Evolutionary conservation across 805 yeast species (phyloP).

Genomic region (Candida methanosorbosa): DNA sequence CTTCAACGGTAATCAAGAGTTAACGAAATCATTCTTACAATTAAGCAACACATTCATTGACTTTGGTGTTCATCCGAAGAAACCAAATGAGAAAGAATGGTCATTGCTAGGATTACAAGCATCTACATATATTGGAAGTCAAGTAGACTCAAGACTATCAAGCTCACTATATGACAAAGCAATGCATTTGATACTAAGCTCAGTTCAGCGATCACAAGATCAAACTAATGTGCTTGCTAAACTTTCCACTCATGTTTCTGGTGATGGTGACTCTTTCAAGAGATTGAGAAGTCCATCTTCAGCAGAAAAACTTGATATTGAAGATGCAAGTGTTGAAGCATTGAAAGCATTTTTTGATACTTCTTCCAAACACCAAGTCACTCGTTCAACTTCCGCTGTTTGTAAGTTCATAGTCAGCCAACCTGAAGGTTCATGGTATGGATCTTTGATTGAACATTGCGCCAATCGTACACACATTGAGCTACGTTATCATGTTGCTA

Average conservation of each 20-base stretch:
- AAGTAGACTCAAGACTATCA: slow-evolving; percentile 14
- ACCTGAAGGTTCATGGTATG: slow-evolving; percentile 38
- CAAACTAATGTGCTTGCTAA: not conserved
- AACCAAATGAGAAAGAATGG: slow-evolving; percentile 37
- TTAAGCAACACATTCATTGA: slow-evolving; percentile 17
- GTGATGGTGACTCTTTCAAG: slow-evolving; percentile 1
- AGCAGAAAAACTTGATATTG: slow-evolving; percentile 3
- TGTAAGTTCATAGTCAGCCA: slow-evolving; percentile 32
- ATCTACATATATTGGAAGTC: slow-evolving; percentile 27
- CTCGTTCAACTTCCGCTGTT: slow-evolving; percentile 45
- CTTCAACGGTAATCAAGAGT: slow-evolving; percentile 37
- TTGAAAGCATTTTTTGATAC: slow-evolving; percentile 59
- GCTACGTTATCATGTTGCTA: slow-evolving; percentile 19
- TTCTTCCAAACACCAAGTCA: slow-evolving; percentile 50
- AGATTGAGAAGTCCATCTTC: not conserved
- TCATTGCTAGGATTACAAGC: slow-evolving; percentile 31
- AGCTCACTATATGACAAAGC: slow-evolving; percentile 19
- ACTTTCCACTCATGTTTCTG: slow-evolving; percentile 8
- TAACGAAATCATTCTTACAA: slow-evolving; percentile 30
- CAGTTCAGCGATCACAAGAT: slow-evolving; percentile 5
- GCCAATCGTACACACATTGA: slow-evolving; percentile 60
- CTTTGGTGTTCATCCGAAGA: slow-evolving; percentile 12
- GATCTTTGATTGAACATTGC: slow-evolving; percentile 50
- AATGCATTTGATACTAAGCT: slow-evolving; percentile 29
- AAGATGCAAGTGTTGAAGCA: slow-evolving; percentile 21